Evolutionary conservation across 1,139 yeast genomes (phyloP).

Genomic region (Yamadazyma diospyri): DNA sequence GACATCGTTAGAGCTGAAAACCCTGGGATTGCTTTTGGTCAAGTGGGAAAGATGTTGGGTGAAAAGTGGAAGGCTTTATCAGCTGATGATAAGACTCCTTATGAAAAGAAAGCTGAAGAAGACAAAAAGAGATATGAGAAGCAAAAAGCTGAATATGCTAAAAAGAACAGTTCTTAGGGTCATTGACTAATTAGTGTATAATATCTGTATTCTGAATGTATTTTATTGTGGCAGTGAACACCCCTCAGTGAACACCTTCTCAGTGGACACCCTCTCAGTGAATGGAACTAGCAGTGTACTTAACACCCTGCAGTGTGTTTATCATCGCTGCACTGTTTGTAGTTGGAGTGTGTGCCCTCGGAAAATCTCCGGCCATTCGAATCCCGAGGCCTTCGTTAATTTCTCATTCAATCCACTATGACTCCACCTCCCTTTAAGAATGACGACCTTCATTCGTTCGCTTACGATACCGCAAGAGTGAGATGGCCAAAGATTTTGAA

Average conservation of each 20-base stretch:
- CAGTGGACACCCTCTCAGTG: too few relatives aligned
- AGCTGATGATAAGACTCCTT: constrained; percentile 80
- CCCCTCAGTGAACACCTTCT: too few relatives aligned
- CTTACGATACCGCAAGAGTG: constrained; percentile 68
- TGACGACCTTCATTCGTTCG: constrained; percentile 74
- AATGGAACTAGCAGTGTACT: too few relatives aligned
- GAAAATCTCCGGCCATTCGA: too few relatives aligned
- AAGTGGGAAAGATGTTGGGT: constrained; percentile 88
- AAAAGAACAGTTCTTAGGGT: constrained; percentile 30
- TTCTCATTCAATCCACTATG: constrained; percentile 2
- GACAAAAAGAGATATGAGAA: constrained; percentile 97
- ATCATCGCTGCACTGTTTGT: too few relatives aligned
- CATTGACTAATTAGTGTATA: constrained; percentile 1
- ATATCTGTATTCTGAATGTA: constrained; percentile 1
- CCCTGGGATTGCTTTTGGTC: constrained; percentile 92
- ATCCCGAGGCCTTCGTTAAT: too few relatives aligned
- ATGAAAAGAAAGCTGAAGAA: constrained; percentile 87
- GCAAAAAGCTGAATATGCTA: constrained; percentile 86
- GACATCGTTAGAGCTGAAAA: constrained; percentile 91
- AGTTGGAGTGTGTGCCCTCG: too few relatives aligned
- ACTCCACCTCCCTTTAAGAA: constrained; percentile 53
- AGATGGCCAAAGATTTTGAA: constrained; percentile 87
- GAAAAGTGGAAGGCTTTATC: constrained; percentile 92
- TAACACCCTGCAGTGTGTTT: too few relatives aligned
- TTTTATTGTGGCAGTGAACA: too few relatives aligned